Conservation (phyloP, 139 green algal genomes). For the Nannochloris sp. region DNA sequence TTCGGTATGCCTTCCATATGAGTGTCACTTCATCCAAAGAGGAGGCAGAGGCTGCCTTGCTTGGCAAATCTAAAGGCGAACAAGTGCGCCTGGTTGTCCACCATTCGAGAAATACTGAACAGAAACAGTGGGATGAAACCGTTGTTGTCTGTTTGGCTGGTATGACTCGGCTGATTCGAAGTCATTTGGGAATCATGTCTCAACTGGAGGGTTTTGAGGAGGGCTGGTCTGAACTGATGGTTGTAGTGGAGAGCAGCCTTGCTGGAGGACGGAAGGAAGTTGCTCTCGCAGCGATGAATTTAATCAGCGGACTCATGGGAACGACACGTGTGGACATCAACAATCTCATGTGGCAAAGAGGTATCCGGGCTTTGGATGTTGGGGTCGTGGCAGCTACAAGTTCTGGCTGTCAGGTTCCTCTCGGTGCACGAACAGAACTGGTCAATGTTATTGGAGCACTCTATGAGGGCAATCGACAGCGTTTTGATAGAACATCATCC, state of each 20-base stretch:
- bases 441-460: slow-evolving; percentile 42
- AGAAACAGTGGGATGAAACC: slow-evolving; percentile 95
- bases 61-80: slow-evolving; percentile 42
- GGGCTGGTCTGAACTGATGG: slow-evolving; percentile 69
- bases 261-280: slow-evolving; percentile 56
- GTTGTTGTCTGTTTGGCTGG: slow-evolving; percentile 75
- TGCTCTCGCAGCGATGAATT: slow-evolving; percentile 43
- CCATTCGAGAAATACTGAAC: slow-evolving; percentile 86
- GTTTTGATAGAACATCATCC: slow-evolving; percentile 36
- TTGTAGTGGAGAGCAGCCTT: slow-evolving; percentile 55
- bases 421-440: slow-evolving; percentile 52
- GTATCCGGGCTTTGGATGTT: slow-evolving; percentile 42
- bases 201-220: slow-evolving; percentile 47
- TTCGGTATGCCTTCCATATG: slow-evolving; percentile 57
- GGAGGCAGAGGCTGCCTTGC: slow-evolving; percentile 25
- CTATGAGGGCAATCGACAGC: slow-evolving; percentile 25
- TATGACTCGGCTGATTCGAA: slow-evolving; percentile 65
- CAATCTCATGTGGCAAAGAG: slow-evolving; percentile 47
- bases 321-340: slow-evolving; percentile 4
- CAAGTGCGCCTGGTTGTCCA: slow-evolving; percentile 71
- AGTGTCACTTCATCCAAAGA: slow-evolving; percentile 41
- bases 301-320: slow-evolving; percentile 45
- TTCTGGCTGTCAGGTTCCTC: slow-evolving; percentile 38
- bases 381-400: slow-evolving; percentile 49
- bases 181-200: slow-evolving; percentile 59